Conservation (phyloP, 768 basidiomycete genomes). For the Coprinellus micaceus region DNA sequence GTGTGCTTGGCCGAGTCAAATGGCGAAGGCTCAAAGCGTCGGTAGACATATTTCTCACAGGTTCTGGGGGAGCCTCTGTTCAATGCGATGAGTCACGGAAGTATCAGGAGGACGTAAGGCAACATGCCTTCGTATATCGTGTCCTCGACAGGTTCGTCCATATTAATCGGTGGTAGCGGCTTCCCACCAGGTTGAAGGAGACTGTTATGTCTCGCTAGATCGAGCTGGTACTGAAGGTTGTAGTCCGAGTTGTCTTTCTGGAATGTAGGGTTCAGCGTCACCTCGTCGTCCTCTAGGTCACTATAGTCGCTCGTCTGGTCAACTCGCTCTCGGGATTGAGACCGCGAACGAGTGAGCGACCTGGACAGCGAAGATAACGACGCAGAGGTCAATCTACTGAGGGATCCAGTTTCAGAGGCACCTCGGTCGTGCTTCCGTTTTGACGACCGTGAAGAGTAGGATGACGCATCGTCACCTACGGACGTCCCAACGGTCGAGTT, state of each 20-base stretch:
- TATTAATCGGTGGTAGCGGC: slow-evolving; percentile 31
- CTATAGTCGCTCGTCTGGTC: slow-evolving; percentile 28
- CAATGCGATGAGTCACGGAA: slow-evolving; percentile 7
- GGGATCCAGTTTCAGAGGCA: slow-evolving; percentile 47
- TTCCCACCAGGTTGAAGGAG: slow-evolving; percentile 60
- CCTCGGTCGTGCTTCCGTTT: slow-evolving; percentile 22
- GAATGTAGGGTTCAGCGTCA: slow-evolving; percentile 31
- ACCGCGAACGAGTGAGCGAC: slow-evolving; percentile 37
- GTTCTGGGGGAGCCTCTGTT: slow-evolving; percentile 58
- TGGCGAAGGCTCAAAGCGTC: slow-evolving; percentile 37
- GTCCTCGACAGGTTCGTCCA: slow-evolving; percentile 51
- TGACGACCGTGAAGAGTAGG: slow-evolving; percentile 41
- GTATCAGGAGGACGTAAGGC: slow-evolving; percentile 9
- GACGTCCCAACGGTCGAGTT: slow-evolving; percentile 68
- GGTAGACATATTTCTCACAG: slow-evolving; percentile 50
- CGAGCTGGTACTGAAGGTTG: slow-evolving; percentile 73
- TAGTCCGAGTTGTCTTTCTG: slow-evolving; percentile 63
- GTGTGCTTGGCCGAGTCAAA: slow-evolving; percentile 43
- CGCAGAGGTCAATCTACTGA: slow-evolving; percentile 39
- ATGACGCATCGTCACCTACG: slow-evolving; percentile 59
- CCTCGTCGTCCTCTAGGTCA: slow-evolving; percentile 46
- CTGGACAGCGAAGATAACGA: slow-evolving; percentile 18
- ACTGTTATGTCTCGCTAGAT: slow-evolving; percentile 82
- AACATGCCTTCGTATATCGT: slow-evolving; percentile 76
- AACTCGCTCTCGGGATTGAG: slow-evolving; percentile 40